A percentile compares a stretch with the other conserved stretches of the same genome.
Conservation (phyloP, 1,139 yeast species). For the Lodderomyces jiufengensis region DNA sequence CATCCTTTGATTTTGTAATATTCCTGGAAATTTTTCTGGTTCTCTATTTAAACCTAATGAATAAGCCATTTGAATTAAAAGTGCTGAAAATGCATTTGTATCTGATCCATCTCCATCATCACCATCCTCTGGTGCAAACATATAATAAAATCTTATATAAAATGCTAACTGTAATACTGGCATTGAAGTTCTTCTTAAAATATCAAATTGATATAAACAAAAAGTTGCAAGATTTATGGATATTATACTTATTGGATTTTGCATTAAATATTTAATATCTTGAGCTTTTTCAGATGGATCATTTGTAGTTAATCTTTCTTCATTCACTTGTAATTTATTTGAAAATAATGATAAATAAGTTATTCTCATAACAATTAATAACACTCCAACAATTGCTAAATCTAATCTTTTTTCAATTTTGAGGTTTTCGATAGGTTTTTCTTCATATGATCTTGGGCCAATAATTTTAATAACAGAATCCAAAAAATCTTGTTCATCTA, state of each 20-base stretch:
- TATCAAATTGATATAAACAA: slow-evolving; percentile 51
- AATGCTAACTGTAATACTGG: slow-evolving; percentile 48
- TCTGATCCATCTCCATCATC: slow-evolving; percentile 47
- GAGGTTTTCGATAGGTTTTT: slow-evolving; percentile 18
- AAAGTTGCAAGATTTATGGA: slow-evolving; percentile 47
- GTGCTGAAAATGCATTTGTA: slow-evolving; percentile 33
- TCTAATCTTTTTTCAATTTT: slow-evolving; percentile 30
- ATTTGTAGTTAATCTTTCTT: slow-evolving; percentile 21
- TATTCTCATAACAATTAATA: slow-evolving; percentile 28
- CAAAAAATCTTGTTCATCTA: slow-evolving; percentile 30
- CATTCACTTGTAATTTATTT: slow-evolving; percentile 30
- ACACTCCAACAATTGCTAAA: slow-evolving; percentile 30
- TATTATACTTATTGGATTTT: slow-evolving; percentile 46
- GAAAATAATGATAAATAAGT: slow-evolving; percentile 32
- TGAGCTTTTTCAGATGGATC: slow-evolving; percentile 22
- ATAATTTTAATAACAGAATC: slow-evolving; percentile 20
- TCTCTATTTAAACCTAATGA: slow-evolving; percentile 47
- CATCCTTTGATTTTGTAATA: slow-evolving; percentile 21
- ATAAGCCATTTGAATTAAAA: slow-evolving; percentile 41
- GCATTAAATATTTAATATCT: slow-evolving; percentile 40
- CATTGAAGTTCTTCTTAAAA: slow-evolving; percentile 45
- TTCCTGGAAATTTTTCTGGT: slow-evolving; percentile 25
- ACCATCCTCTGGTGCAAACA: slow-evolving; percentile 51
- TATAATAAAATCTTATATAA: slow-evolving; percentile 34
- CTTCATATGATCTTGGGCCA: slow-evolving; percentile 24